Base-by-base conservation (phyloP, 2,329 filamentous ascomycete species). In the Arthrobotrys conoides region DNA sequence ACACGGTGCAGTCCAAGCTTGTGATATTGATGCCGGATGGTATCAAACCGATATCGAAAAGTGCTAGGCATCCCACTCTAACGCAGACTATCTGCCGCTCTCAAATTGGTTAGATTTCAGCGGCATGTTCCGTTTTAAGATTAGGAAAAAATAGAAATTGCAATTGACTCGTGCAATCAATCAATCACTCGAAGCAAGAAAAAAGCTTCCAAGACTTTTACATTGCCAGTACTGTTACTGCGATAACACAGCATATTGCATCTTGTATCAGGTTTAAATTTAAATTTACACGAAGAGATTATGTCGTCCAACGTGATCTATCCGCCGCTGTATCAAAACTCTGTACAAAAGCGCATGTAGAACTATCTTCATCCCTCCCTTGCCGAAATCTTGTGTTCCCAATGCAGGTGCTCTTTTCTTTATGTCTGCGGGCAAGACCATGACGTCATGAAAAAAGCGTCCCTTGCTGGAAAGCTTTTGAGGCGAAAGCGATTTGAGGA, bases 51-150 rank as follows among this genome's bases (percentile, higher is more conserved):
- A 44, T 49, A 61, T 61, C 24, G 44, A 73, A 44, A 30, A 41
- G 63, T 41, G 27, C 71, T 76, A 76, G 72, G 72, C 72, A 76
- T 51, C 72, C 67, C 66, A 71, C 46, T 53, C 49, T 64, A 63
- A 36, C 46, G 27, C 64, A 49, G 33, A 33, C 63, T 63, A 46
- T 70, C 66, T 76, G 72, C 72, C 72, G 72, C 72, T 66, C 46
- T 64, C 46, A 71, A 66, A 66, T 33, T 55, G 33, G 46, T 36
- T 6, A 65, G 22, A 59, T 66, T 76, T 61, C 30, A 76, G 72
- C 72, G 72, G 72, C 59, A 76, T 76, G 6, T 71, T 71, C 72
- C 66, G 72, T 24, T 22, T 20, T 49, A 49, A 41, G 27, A 57
- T 73, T 64, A 16, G 57, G 5, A 51, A 46, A 6, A 18, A 38